Evolutionary conservation across 139 green algal species (phyloP), one percentile per base, ranked within the genome.

Genomic region (Nannochloris sp.): DNA sequence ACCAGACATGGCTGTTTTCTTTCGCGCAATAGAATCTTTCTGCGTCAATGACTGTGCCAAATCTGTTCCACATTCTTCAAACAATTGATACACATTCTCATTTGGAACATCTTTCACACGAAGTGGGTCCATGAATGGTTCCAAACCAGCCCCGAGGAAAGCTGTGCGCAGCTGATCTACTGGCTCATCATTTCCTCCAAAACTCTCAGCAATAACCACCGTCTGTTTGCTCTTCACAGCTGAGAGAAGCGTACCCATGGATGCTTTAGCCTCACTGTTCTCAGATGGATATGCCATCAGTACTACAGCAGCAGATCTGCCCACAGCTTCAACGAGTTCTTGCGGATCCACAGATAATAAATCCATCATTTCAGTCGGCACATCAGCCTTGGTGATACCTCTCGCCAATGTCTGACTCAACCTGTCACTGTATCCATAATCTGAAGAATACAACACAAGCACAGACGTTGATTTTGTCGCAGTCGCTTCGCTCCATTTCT

Each of bases 391-490:
- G 55, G 89, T 95, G 75, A 98, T 89, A 51, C 92, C 92, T 18
- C 80, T 74, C 15, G 92, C 92, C n/a, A 97, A 67, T 2, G 86
- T 91, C 82, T 97, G 91, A 25, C 66, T 81, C 55, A 97, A 78
- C 27, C 90, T 76, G 78, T 98, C 92, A 21, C 69, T 82, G 79
- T 83, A 96, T 51, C 92, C 92, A 67, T 98, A 98, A 62, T 95
- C 88, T n/a, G 64, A 62, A 14, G 67, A 55, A 72, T 98, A 97
- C 54, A 98, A 80, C 46, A 98, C 85, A 2, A 76, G 78, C 21
- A 95, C 70, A 15, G 24, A 75, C 57, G 75, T 76, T 23, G 70
- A 62, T 8, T 81, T 79, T 71, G 90, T 93, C 53, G 69, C 70
- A 31, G 95, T 64, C 8, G 78, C 69, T 61, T 85, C 76, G 57